phyloP scores from a whole-genome alignment of 1,139 yeast genomes.

The Saccharomyces uvarum region DNA sequence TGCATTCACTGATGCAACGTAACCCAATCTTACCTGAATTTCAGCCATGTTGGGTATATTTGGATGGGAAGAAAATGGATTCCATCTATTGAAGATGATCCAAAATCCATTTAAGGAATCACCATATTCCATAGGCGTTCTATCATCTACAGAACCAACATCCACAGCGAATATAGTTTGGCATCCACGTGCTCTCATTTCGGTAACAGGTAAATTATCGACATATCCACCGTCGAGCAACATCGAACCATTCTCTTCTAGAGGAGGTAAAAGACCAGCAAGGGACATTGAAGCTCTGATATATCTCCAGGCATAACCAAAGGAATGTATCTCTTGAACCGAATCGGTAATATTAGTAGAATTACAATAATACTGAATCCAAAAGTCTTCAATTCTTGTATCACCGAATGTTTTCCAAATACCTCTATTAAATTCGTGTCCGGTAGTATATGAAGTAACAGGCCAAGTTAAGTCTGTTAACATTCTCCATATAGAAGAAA shows the following conservation, averaged over 20 bases:
- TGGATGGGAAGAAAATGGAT: conserved; percentile 81
- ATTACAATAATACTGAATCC: conserved; percentile 83
- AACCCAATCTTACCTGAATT: conserved; percentile 85
- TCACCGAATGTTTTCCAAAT: conserved; percentile 94
- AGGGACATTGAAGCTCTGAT: conserved; percentile 94
- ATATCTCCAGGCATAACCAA: conserved; percentile 93
- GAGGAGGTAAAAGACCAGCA: conserved; percentile 88
- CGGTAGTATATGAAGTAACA: conserved; percentile 88
- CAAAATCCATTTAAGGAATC: conserved; percentile 89
- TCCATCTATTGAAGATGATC: conserved; percentile 84
- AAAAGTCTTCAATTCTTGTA: conserved; percentile 86
- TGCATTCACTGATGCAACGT: conserved; percentile 92
- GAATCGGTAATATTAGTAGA: conserved; percentile 96
- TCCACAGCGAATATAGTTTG: conserved; percentile 89
- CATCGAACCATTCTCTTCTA: conserved; percentile 86
- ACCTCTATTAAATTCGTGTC: conserved; percentile 94
- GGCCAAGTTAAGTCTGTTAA: conserved; percentile 83
- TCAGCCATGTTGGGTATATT: conserved; percentile 93
- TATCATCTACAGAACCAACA: conserved; percentile 90
- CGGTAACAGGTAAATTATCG: conserved; percentile 85
- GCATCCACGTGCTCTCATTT: conserved; percentile 86
- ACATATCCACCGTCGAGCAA: conserved; percentile 91
- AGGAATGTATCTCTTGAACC: conserved; percentile 85
- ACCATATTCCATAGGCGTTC: conserved; percentile 86
- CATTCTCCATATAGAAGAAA: conserved; percentile 82